Evolutionary conservation across 1,284 basidiomycete species (phyloP).

Genomic region (Fistulinella cinereoalba): DNA sequence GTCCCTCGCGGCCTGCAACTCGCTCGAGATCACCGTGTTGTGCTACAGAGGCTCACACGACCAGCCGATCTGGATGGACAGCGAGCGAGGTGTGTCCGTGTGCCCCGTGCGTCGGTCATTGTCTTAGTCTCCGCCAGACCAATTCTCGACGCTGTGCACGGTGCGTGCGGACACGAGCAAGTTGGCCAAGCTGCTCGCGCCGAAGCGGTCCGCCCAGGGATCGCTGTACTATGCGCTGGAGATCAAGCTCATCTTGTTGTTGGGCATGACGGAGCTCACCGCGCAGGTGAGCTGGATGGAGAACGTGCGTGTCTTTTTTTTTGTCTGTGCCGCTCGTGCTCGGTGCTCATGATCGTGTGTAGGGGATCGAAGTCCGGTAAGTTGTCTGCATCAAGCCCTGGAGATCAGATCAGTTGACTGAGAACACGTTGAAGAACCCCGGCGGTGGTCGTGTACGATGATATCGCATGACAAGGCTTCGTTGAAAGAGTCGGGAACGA

Average conservation of each 20-base stretch:
- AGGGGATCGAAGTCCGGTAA: conserved; percentile 32
- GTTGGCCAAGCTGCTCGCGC: conserved; percentile 21
- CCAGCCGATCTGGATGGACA: conserved; percentile 26
- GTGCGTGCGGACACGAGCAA: conserved; percentile 38
- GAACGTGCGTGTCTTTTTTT: conserved; percentile 31
- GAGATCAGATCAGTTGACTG: neutral
- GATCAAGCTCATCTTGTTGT: conserved; percentile 41
- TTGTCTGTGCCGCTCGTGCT: neutral
- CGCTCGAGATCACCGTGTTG: conserved; percentile 25
- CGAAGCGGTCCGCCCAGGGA: conserved; percentile 16
- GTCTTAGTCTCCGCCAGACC: conserved; percentile 29
- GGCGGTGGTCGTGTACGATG: conserved; percentile 40
- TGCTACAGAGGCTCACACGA: conserved; percentile 26
- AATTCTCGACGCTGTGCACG: conserved; percentile 38
- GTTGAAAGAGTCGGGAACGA: too few species aligned
- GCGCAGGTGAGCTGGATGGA: conserved; percentile 46
- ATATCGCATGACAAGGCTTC: conserved; percentile 16
- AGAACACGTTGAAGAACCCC: conserved; percentile 29
- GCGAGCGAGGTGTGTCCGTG: conserved; percentile 16
- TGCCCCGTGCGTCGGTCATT: neutral
- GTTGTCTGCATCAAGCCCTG: conserved; percentile 10
- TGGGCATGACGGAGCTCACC: conserved; percentile 46
- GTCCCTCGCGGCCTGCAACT: conserved; percentile 19
- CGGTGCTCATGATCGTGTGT: conserved; percentile 4
- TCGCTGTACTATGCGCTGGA: conserved; percentile 34